phyloP scores from a whole-genome alignment of 768 basidiomycete species.

The Mycena vulgaris region DNA sequence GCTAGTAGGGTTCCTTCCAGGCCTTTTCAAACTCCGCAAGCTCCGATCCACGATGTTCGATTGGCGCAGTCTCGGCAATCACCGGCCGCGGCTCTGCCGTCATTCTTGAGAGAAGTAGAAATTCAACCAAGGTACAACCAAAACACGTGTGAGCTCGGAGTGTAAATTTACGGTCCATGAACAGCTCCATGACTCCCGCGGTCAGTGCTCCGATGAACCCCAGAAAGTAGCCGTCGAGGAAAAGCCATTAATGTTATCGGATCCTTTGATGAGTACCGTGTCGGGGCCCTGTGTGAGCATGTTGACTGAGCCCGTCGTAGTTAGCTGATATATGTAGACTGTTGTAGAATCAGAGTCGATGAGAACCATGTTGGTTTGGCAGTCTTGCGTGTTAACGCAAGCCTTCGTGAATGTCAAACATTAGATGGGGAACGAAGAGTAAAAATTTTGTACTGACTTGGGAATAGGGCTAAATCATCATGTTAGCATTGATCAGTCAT shows the following conservation, averaged over 20 bases:
- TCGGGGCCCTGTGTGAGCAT: slow-evolving; percentile 1
- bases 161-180: too few relatives aligned
- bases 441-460: slow-evolving; percentile 1
- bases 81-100: too few relatives aligned
- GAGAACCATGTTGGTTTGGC: slow-evolving; percentile 45
- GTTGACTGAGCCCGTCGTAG: slow-evolving; percentile 56
- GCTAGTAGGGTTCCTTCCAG: too few relatives aligned
- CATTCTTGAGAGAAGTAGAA: too few relatives aligned
- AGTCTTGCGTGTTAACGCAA: slow-evolving; percentile 6
- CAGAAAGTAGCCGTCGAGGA: slow-evolving; percentile 5
- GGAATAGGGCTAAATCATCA: neutral
- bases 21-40: too few relatives aligned
- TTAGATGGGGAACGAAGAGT: neutral
- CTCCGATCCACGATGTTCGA: too few relatives aligned
- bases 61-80: too few relatives aligned
- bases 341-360: slow-evolving; percentile 51
- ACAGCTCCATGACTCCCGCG: too few relatives aligned
- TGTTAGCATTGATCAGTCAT: neutral
- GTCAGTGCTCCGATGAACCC: slow-evolving; percentile 1
- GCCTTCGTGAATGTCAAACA: neutral
- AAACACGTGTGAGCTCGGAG: too few relatives aligned
- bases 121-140: too few relatives aligned
- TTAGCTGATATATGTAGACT: slow-evolving; percentile 60
- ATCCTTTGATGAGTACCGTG: neutral
- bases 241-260: neutral